Conservation (phyloP, 768 basidiomycete genomes). For the Ramaria sp. region DNA sequence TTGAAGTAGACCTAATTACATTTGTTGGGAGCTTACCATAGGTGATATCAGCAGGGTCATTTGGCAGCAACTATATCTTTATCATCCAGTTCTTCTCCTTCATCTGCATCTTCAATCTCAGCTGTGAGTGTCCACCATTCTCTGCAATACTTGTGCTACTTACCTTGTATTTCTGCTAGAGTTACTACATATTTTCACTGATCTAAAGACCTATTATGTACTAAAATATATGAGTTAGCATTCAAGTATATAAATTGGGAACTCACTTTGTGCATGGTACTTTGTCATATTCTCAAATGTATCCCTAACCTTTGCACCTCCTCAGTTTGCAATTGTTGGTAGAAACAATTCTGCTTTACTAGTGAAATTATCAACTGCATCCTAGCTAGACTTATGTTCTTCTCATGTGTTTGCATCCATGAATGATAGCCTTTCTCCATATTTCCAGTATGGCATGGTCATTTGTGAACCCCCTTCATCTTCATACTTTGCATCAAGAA, state of each 20-base stretch:
- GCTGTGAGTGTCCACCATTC: background rate
- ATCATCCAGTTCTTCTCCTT: background rate
- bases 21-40: too few species aligned
- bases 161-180: background rate
- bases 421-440: background rate
- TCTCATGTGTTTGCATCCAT: background rate
- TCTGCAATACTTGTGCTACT: background rate
- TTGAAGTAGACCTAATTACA: too few species aligned
- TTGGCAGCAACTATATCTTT: too few species aligned
- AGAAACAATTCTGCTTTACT: background rate
- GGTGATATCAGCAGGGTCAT: too few species aligned
- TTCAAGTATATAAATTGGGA: background rate
- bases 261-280: background rate
- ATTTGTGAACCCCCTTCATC: background rate
- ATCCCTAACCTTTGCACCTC: background rate
- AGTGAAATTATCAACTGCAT: background rate
- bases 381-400: background rate
- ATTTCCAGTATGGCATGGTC: background rate
- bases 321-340: background rate
- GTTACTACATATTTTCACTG: background rate
- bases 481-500: background rate
- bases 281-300: background rate
- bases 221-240: background rate
- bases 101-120: background rate
- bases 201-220: background rate